Evolutionary conservation across 352 stramenopile genomes (phyloP).

Genomic region (Globisporangium takayamanum): DNA sequence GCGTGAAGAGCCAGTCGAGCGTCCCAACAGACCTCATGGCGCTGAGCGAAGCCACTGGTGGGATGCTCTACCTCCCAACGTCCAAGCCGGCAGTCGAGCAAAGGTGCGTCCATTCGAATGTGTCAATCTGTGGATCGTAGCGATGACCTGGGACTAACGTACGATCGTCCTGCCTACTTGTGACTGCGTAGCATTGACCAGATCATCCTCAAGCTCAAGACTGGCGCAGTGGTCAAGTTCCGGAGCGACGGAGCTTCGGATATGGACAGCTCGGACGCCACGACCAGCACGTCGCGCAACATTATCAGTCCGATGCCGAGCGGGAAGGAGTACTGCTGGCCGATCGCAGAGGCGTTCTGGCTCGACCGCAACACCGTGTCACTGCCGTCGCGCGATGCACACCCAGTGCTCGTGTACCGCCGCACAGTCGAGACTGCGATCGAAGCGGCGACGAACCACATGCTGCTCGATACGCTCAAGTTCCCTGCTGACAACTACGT

Average conservation of each 20-base stretch:
- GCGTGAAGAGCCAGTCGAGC: slow-evolving; percentile 34
- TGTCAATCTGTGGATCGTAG: background rate
- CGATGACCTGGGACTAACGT: background rate
- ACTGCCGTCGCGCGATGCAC: slow-evolving; percentile 66
- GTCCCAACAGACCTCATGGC: slow-evolving; percentile 77
- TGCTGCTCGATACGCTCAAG: slow-evolving; percentile 85
- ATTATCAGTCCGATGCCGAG: slow-evolving; percentile 64
- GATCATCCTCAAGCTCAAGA: slow-evolving; percentile 79
- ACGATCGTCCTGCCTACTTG: background rate
- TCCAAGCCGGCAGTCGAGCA: slow-evolving; percentile 75
- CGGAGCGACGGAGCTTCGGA: slow-evolving; percentile 47
- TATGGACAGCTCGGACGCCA: slow-evolving; percentile 31
- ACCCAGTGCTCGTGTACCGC: slow-evolving; percentile 65
- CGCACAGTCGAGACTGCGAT: slow-evolving; percentile 72
- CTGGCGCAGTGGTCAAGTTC: slow-evolving; percentile 77
- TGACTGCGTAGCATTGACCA: slow-evolving; percentile 59
- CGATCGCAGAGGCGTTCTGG: slow-evolving; percentile 80
- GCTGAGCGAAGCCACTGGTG: slow-evolving; percentile 77
- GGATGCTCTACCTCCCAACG: slow-evolving; percentile 79
- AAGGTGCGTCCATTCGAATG: background rate
- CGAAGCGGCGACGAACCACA: slow-evolving; percentile 79
- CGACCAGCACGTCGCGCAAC: slow-evolving; percentile 35
- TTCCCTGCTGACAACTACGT: slow-evolving; percentile 78
- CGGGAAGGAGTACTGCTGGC: slow-evolving; percentile 81
- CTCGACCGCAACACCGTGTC: slow-evolving; percentile 73